A percentile compares a stretch with the other conserved stretches of the same genome.
phyloP scores from a whole-genome alignment of 306 rosid species.

The Fragaria nilgerrensis region DNA sequence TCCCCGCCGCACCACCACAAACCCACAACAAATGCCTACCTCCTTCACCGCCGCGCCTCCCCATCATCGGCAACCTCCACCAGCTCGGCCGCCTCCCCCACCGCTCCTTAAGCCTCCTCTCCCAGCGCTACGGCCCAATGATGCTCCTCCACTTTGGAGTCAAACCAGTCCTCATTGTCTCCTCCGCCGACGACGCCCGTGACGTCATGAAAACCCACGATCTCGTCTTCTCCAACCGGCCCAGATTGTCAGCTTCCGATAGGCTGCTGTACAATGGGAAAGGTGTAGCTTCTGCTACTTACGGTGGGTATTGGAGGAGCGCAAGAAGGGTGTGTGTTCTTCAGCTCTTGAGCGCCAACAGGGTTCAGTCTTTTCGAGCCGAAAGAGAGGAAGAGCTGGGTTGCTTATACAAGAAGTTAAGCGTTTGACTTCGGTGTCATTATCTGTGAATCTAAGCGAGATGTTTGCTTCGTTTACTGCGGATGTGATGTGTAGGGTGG shows the following conservation, averaged over 20 bases:
- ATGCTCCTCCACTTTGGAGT: slow-evolving; percentile 34
- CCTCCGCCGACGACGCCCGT: slow-evolving; percentile 23
- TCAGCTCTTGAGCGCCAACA: slow-evolving; percentile 36
- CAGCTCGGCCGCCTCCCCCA: slow-evolving; percentile 27
- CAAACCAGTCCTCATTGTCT: slow-evolving; percentile 23
- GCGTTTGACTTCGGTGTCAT: neutral
- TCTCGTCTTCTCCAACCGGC: slow-evolving; percentile 26
- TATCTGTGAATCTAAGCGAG: slow-evolving; percentile 39
- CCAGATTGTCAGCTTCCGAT: neutral
- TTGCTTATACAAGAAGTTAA: slow-evolving; percentile 25
- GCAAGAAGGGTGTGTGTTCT: slow-evolving; percentile 24
- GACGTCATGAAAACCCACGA: slow-evolving; percentile 42
- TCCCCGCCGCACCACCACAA: neutral
- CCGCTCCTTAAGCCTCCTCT: slow-evolving; percentile 13
- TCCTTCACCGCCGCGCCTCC: slow-evolving; percentile 31
- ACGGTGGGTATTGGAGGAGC: slow-evolving; percentile 49
- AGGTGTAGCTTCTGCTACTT: slow-evolving; percentile 21
- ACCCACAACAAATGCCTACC: slow-evolving; percentile 5
- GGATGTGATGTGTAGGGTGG: slow-evolving; percentile 44
- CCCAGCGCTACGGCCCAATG: slow-evolving; percentile 25
- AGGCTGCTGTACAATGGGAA: slow-evolving; percentile 18
- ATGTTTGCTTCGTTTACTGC: slow-evolving; percentile 22
- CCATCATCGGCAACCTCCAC: slow-evolving; percentile 35
- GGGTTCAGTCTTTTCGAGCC: slow-evolving; percentile 24
- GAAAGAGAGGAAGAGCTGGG: slow-evolving; percentile 32